Percentiles rank a stretch among this genome's conserved stretches.
Conservation (phyloP, 2,329 filamentous ascomycete genomes). For the Aspergillus sp. region DNA sequence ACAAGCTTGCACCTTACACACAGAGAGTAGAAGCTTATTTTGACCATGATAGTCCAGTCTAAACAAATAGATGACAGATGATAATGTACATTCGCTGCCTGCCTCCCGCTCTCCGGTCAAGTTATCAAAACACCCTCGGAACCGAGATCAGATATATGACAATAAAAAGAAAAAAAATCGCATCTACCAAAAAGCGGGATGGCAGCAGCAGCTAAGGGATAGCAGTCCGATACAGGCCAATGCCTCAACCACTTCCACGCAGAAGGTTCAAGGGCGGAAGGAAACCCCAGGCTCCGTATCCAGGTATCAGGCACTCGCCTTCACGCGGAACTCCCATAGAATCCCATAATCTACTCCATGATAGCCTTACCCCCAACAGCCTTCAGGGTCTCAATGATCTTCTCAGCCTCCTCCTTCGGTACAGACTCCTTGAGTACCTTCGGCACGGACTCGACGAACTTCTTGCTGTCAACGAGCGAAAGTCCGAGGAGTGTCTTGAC, state of each 20-base stretch:
- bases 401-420: slow-evolving; percentile 98
- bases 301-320: slow-evolving; percentile 9
- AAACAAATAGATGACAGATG: slow-evolving; percentile 37
- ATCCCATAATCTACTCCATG: slow-evolving; percentile 73
- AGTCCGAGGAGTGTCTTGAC: slow-evolving; percentile 94
- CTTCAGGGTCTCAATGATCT: slow-evolving; percentile 96
- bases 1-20: not conserved
- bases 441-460: slow-evolving; percentile 97
- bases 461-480: slow-evolving; percentile 98
- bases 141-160: slow-evolving; percentile 26
- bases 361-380: slow-evolving; percentile 83
- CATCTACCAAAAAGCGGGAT: slow-evolving; percentile 19
- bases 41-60: slow-evolving; percentile 25
- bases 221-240: slow-evolving; percentile 24
- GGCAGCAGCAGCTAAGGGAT: slow-evolving; percentile 23
- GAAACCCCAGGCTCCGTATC: slow-evolving; percentile 6
- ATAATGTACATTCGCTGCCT: slow-evolving; percentile 46
- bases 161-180: slow-evolving; percentile 27
- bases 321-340: slow-evolving; percentile 11
- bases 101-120: slow-evolving; percentile 29
- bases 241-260: slow-evolving; percentile 12
- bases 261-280: slow-evolving; percentile 1
- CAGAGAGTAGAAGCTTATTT: slow-evolving; percentile 10
- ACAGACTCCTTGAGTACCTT: slow-evolving; percentile 99
- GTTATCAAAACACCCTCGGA: slow-evolving; percentile 25